A percentile compares a stretch with the other conserved stretches of the same genome.
Evolutionary conservation across 2,329 filamentous ascomycete genomes (phyloP).

Genomic region (Coleophoma cylindrospora): DNA sequence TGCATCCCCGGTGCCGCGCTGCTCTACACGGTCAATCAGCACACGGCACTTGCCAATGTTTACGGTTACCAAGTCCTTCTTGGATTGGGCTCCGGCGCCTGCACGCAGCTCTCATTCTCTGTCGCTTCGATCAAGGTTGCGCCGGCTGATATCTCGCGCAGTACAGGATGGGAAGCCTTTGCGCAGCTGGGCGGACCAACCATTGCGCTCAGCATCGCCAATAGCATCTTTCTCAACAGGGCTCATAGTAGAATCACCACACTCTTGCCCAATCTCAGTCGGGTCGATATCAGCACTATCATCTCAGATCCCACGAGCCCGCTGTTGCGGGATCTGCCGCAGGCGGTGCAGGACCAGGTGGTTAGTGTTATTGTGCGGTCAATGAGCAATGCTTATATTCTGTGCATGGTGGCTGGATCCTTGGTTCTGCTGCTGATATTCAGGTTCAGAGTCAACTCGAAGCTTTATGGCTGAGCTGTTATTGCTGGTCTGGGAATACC

Average conservation of each 20-base stretch:
- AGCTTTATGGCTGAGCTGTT: too few species aligned
- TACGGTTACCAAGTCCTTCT: conserved; percentile 33
- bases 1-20: conserved; percentile 26
- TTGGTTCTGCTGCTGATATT: conserved; percentile 19
- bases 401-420: conserved; percentile 27
- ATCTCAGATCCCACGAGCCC: conserved; percentile 21
- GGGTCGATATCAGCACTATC: conserved; percentile 21
- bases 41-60: conserved; percentile 18
- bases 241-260: conserved; percentile 21
- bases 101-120: conserved; percentile 31
- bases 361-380: conserved; percentile 27
- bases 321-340: conserved; percentile 16
- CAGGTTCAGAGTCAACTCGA: too few species aligned
- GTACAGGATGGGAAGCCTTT: conserved; percentile 33
- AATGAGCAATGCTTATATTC: conserved; percentile 28
- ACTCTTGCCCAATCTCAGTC: conserved; percentile 20
- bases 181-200: conserved; percentile 31
- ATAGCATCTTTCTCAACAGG: conserved; percentile 31
- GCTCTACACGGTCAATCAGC: conserved; percentile 25
- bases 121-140: conserved; percentile 31
- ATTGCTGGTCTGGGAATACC: too few species aligned
- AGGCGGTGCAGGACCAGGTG: conserved; percentile 8
- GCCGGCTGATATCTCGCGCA: conserved; percentile 23
- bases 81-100: conserved; percentile 33
- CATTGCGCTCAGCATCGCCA: conserved; percentile 32